Evolutionary conservation across 1,284 basidiomycete species (phyloP).

Genomic region (Leucoagaricus sp.): DNA sequence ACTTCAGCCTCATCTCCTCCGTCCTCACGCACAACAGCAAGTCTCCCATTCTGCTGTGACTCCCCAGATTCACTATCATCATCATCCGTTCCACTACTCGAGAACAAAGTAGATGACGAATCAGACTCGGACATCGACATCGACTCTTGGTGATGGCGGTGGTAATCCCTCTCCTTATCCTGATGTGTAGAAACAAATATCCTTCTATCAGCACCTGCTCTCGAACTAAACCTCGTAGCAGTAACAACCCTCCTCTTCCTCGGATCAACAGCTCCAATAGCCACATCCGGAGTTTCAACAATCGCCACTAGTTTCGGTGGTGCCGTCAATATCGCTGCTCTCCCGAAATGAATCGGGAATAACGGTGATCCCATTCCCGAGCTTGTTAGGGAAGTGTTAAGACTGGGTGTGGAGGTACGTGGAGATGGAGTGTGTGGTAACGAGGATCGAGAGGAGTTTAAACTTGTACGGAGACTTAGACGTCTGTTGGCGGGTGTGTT

Average conservation of each 20-base stretch:
- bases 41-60: too few species aligned
- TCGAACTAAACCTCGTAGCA: conserved; percentile 81
- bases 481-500: conserved; percentile 26
- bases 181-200: conserved; percentile 80
- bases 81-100: background rate
- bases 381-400: too few species aligned
- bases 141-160: too few species aligned
- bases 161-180: conserved; percentile 49
- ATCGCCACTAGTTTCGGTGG: conserved; percentile 79
- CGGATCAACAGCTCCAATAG: conserved; percentile 80
- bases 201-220: conserved; percentile 76
- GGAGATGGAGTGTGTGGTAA: conserved; percentile 44
- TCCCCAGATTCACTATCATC: conserved; percentile 33
- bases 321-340: conserved; percentile 73
- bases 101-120: too few species aligned
- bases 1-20: conserved; percentile 30
- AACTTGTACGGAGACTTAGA: conserved; percentile 29
- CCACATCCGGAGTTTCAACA: conserved; percentile 82
- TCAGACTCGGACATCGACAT: too few species aligned
- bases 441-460: conserved; percentile 31
- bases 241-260: conserved; percentile 81
- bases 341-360: conserved; percentile 57
- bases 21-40: too few species aligned
- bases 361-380: conserved; percentile 23
- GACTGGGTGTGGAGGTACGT: conserved; percentile 29